A percentile compares a stretch with the other conserved stretches of the same genome.
Conservation (phyloP, 768 basidiomycete species). For the Rhodotorula kratochvilovae region DNA sequence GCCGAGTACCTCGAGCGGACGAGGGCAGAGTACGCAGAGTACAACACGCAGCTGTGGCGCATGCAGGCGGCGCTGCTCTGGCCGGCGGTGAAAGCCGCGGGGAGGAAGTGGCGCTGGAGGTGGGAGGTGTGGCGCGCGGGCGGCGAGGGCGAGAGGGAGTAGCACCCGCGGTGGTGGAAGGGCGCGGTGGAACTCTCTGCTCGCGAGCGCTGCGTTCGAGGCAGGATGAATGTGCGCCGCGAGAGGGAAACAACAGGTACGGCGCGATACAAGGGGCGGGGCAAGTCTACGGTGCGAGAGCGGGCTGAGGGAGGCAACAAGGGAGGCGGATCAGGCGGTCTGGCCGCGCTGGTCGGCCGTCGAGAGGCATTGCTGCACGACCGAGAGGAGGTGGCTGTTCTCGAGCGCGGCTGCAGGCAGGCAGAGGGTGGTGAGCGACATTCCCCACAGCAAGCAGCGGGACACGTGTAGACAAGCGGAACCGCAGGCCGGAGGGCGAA, state of each 20-base stretch:
- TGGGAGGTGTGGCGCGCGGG: slow-evolving; percentile 36
- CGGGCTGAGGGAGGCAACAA: neutral
- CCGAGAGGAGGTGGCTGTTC: slow-evolving; percentile 76
- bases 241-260: no score
- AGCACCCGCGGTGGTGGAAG: neutral
- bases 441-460: no score
- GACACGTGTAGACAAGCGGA: no score
- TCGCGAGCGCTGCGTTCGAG: no score
- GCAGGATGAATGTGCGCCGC: no score
- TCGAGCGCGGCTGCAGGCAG: slow-evolving; percentile 71
- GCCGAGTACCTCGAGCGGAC: slow-evolving; percentile 16
- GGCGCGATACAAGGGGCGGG: no score
- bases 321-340: neutral
- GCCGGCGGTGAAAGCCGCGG: slow-evolving; percentile 27
- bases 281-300: neutral
- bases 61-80: slow-evolving; percentile 33
- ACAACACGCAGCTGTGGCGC: slow-evolving; percentile 31
- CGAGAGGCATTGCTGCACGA: slow-evolving; percentile 72
- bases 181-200: neutral
- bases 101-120: slow-evolving; percentile 35
- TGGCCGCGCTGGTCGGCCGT: slow-evolving; percentile 50
- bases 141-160: neutral
- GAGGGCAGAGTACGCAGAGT: slow-evolving; percentile 25
- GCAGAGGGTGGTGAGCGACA: neutral
- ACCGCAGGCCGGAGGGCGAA: no score